Percentiles rank a stretch among this genome's conserved stretches.
phyloP scores from a whole-genome alignment of 768 basidiomycete genomes.

The Pisolithus orientalis region DNA sequence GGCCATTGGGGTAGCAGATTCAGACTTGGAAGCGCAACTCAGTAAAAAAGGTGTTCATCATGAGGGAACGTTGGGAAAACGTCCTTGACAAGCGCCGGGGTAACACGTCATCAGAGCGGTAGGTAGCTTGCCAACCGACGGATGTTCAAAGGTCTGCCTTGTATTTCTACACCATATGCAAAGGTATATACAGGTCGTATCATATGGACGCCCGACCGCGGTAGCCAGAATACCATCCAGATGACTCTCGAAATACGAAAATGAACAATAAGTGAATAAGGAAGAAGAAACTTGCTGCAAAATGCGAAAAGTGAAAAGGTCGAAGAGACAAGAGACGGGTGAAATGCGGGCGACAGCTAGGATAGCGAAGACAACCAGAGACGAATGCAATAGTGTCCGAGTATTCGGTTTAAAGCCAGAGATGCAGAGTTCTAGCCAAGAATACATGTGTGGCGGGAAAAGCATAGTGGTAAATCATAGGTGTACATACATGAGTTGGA shows the following conservation, averaged over 20 bases:
- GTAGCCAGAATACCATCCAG: neutral
- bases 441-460: conserved; percentile 17
- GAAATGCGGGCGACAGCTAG: conserved; percentile 13
- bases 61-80: neutral
- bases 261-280: neutral
- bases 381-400: conserved; percentile 14
- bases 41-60: neutral
- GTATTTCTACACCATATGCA: conserved; percentile 7
- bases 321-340: neutral
- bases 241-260: neutral
- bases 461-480: conserved; percentile 13
- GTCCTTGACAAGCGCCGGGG: neutral
- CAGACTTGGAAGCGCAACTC: neutral
- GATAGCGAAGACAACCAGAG: conserved; percentile 21
- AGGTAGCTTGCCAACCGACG: neutral
- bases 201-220: neutral
- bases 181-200: conserved; percentile 7
- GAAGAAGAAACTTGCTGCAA: neutral
- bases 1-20: conserved; percentile 15
- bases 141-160: neutral
- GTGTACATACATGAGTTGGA: conserved; percentile 24
- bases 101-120: neutral
- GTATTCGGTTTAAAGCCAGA: conserved; percentile 3
- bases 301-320: neutral
- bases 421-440: conserved; percentile 14